Conservation (phyloP, 495 filamentous ascomycete genomes). For the Platismatia glauca region DNA sequence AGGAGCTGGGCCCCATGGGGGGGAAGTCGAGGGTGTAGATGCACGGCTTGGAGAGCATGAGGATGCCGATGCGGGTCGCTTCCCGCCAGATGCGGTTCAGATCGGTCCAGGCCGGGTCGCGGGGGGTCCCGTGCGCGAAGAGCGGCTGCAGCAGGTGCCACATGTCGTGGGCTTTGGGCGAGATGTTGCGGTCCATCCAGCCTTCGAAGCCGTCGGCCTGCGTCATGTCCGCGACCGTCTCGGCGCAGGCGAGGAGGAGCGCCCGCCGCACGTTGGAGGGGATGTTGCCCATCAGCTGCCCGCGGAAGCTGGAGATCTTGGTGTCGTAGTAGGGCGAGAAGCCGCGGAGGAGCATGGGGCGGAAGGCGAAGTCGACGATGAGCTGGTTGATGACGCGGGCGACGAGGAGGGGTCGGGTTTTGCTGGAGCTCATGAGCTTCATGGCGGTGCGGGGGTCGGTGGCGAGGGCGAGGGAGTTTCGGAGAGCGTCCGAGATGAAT, state of each 20-base stretch:
- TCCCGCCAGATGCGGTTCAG: conserved; percentile 23
- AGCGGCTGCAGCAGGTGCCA: conserved; percentile 23
- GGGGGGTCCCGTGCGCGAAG: conserved; percentile 13
- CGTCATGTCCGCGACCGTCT: conserved; percentile 13
- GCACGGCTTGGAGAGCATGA: conserved; percentile 23
- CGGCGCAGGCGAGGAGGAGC: conserved; percentile 18
- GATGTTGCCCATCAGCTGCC: conserved; percentile 17
- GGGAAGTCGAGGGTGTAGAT: conserved; percentile 27
- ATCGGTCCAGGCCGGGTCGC: conserved; percentile 20
- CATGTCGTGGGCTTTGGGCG: conserved; percentile 18
- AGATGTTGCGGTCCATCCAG: conserved; percentile 17
- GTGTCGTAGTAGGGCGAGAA: conserved; percentile 10
- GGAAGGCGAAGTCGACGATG: conserved; percentile 22
- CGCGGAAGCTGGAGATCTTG: conserved; percentile 19
- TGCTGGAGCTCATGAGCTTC: conserved; percentile 19
- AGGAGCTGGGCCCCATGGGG: conserved; percentile 15
- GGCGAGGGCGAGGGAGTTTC: conserved; percentile 19
- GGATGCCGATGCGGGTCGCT: conserved; percentile 24
- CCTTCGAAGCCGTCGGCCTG: conserved; percentile 21
- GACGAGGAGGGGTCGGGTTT: conserved; percentile 22
- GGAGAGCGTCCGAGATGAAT: not conserved
- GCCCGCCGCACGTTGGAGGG: conserved; percentile 18
- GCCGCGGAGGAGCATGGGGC: conserved; percentile 4
- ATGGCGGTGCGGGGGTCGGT: conserved; percentile 16
- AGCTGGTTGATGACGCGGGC: conserved; percentile 26